A percentile compares a stretch with the other conserved stretches of the same genome.
These are phyloP conservation scores for Mucor indicus DNA, from an alignment of 371 early-diverging fungal species.

Conservation along the genomic window DNA sequence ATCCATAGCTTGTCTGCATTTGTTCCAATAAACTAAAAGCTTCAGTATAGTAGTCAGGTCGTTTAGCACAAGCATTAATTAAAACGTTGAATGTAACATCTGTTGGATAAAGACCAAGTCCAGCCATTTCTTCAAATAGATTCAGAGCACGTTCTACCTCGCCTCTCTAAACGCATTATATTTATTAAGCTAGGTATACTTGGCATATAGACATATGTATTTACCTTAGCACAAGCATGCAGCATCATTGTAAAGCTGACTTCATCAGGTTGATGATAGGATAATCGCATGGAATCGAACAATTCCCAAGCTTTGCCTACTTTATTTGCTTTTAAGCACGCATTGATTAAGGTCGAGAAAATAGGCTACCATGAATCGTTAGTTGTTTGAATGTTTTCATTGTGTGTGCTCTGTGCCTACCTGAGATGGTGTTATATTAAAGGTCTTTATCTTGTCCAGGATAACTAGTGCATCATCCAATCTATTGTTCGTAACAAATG, in stretches of 20 bases:
- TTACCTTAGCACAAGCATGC: constrained; percentile 81
- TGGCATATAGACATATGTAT: not conserved
- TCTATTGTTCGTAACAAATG: constrained; percentile 54
- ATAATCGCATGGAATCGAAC: constrained; percentile 86
- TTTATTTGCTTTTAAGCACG: constrained; percentile 72
- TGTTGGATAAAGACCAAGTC: constrained; percentile 63
- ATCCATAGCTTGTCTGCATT: constrained; percentile 78
- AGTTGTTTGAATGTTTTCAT: too few species aligned
- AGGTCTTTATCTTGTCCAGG: constrained; percentile 69
- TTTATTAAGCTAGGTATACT: constrained; percentile 9
- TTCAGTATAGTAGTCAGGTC: constrained; percentile 79
- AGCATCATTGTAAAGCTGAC: constrained; percentile 86
- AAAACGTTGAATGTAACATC: constrained; percentile 84
- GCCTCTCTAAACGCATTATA: constrained; percentile 32
- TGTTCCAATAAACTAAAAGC: constrained; percentile 79
- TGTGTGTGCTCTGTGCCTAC: too few species aligned
- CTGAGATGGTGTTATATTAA: constrained; percentile 43
- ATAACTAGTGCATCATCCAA: constrained; percentile 72
- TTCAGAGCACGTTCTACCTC: constrained; percentile 83
- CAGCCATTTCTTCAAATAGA: constrained; percentile 81
- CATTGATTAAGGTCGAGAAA: constrained; percentile 79
- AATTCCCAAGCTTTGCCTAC: constrained; percentile 82
- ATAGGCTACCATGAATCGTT: constrained; percentile 50
- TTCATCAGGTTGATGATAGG: constrained; percentile 76
- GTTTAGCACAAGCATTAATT: constrained; percentile 80